Percentiles rank a stretch among this genome's conserved stretches.
Conservation (phyloP, 805 yeast species). For the Barnettozyma wickerhamii region DNA sequence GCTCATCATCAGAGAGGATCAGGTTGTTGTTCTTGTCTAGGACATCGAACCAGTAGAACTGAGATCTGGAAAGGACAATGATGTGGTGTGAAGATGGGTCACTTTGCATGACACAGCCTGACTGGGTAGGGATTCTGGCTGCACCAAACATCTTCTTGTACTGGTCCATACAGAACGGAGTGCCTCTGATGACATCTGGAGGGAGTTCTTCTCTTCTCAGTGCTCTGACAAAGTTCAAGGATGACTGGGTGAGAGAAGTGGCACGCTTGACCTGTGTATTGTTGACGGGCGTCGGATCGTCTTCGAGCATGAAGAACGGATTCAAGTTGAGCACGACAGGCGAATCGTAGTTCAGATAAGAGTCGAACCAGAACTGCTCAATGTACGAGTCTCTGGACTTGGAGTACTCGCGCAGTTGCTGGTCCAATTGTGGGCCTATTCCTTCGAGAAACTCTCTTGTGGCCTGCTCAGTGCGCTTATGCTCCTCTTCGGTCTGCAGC, state of each 20-base stretch:
- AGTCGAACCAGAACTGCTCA: slow-evolving; percentile 93
- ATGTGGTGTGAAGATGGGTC: slow-evolving; percentile 75
- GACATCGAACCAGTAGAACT: slow-evolving; percentile 94
- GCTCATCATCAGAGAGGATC: slow-evolving; percentile 68
- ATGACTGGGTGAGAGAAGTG: slow-evolving; percentile 69
- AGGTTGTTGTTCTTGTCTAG: slow-evolving; percentile 68
- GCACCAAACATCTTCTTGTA: slow-evolving; percentile 84
- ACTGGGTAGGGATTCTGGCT: slow-evolving; percentile 75
- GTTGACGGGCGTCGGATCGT: slow-evolving; percentile 66
- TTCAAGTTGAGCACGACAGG: slow-evolving; percentile 90
- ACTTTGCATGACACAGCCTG: slow-evolving; percentile 83
- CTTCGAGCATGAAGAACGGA: slow-evolving; percentile 87
- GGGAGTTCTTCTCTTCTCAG: slow-evolving; percentile 69
- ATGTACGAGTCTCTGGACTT: slow-evolving; percentile 71
- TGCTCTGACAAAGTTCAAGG: slow-evolving; percentile 77
- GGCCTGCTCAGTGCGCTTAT: slow-evolving; percentile 53
- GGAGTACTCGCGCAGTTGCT: slow-evolving; percentile 57
- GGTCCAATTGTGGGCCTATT: slow-evolving; percentile 56
- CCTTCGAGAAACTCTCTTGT: slow-evolving; percentile 51
- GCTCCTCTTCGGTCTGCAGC: slow-evolving; percentile 74
- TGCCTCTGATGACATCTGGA: slow-evolving; percentile 62
- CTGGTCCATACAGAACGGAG: slow-evolving; percentile 86
- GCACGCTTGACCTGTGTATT: slow-evolving; percentile 70
- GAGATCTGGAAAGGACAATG: slow-evolving; percentile 77
- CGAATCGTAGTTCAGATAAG: slow-evolving; percentile 80